A percentile compares a stretch with the other conserved stretches of the same genome.
phyloP scores from a whole-genome alignment of 2,329 filamentous ascomycete genomes.

The Herpotrichia juniperi region DNA sequence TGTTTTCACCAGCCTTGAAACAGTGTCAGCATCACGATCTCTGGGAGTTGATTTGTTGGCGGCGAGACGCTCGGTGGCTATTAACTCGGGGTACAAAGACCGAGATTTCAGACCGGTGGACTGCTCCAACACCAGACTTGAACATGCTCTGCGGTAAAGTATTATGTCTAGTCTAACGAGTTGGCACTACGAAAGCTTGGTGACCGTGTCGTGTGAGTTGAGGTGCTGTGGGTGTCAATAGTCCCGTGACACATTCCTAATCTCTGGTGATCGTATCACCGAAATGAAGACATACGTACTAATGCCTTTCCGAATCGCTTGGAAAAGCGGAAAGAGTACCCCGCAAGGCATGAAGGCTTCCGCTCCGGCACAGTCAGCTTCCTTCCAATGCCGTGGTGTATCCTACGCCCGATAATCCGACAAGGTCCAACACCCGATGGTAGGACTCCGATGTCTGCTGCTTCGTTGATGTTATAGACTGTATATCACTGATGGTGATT shows the following conservation, averaged over 20 bases:
- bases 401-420: background rate
- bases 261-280: background rate
- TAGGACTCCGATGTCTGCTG: background rate
- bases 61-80: background rate
- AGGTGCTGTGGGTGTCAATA: background rate
- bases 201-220: too few species aligned
- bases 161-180: too few species aligned
- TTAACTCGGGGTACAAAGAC: background rate
- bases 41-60: slow-evolving; percentile 4
- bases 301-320: background rate
- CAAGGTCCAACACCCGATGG: background rate
- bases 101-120: too few species aligned
- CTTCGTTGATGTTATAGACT: background rate
- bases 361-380: slow-evolving; percentile 1
- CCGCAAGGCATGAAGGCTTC: background rate
- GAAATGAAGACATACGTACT: background rate
- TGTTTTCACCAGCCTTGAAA: slow-evolving; percentile 6
- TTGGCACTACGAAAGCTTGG: too few species aligned
- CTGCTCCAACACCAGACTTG: too few species aligned
- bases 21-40: slow-evolving; percentile 11
- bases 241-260: background rate
- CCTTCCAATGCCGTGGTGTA: background rate
- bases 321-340: too few species aligned
- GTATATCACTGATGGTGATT: background rate
- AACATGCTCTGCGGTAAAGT: too few species aligned